Evolutionary conservation across 176 grass and related monocot genomes (phyloP).

Genomic region (Olyra latifolia): DNA sequence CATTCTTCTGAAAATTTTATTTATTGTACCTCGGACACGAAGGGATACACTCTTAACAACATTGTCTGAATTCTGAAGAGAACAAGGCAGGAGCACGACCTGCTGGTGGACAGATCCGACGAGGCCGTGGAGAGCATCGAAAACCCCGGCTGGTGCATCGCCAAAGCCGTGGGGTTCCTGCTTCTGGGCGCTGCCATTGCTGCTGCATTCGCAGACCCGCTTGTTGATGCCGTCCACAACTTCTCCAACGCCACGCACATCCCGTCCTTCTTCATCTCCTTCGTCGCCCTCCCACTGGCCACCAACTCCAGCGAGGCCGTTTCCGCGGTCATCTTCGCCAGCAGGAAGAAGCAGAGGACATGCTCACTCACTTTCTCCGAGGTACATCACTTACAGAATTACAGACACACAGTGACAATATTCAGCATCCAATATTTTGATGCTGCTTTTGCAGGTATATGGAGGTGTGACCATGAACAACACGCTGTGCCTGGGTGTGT

Average conservation of each 20-base stretch:
- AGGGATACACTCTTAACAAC: background rate
- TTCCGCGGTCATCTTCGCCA: slow-evolving; percentile 88
- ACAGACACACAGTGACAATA: background rate
- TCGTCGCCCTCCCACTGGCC: slow-evolving; percentile 84
- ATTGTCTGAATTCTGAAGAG: slow-evolving; percentile 54
- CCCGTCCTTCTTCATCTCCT: slow-evolving; percentile 93
- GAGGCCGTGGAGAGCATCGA: slow-evolving; percentile 67
- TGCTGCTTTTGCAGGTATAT: slow-evolving; percentile 58
- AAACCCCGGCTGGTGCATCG: slow-evolving; percentile 57
- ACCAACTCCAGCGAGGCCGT: slow-evolving; percentile 99
- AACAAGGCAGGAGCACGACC: slow-evolving; percentile 57
- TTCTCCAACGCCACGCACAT: slow-evolving; percentile 86
- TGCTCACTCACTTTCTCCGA: slow-evolving; percentile 92
- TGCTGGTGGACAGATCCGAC: slow-evolving; percentile 57
- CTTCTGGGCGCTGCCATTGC: slow-evolving; percentile 69
- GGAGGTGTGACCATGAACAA: slow-evolving; percentile 98
- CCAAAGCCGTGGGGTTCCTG: slow-evolving; percentile 64
- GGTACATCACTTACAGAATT: slow-evolving; percentile 45
- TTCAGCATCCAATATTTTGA: background rate
- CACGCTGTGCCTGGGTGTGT: slow-evolving; percentile 84
- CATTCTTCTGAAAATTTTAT: background rate
- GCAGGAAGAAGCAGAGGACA: slow-evolving; percentile 77
- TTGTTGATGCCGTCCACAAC: slow-evolving; percentile 92
- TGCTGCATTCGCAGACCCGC: slow-evolving; percentile 78
- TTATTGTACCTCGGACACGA: background rate